Evolutionary conservation across 2,329 filamentous ascomycete genomes (phyloP), one percentile per base, ranked within the genome.

Genomic region (Fusarium sambucinum): DNA sequence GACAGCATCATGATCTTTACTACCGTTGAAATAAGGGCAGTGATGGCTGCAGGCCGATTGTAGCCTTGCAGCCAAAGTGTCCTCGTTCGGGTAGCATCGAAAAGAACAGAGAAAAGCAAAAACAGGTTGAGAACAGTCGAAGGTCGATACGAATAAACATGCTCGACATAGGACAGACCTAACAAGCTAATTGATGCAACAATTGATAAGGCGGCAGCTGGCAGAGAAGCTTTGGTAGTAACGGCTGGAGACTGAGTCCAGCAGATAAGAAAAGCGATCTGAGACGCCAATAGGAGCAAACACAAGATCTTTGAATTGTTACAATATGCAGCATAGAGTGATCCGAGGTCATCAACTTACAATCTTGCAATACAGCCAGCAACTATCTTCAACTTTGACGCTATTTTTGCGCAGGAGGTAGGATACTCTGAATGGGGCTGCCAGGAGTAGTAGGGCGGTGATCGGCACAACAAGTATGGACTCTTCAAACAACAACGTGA

Each of bases 401-500:
- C 23, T 58, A 1, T 69, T 62, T 25, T 73, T 73, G 29, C 57
- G 68, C 41, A 73, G 0, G 0, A 73, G 64, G 52, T 70, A 73
- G 0, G 56, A 2, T 1, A 33, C 53, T 21, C 71, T 66, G 38
- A 41, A 69, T 1, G 77, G 77, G 1, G 63, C 74, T 6, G 62
- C 63, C 19, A 79, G 30, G 6, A 80, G 65, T 2, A 80, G 57
- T 12, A 76, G 3, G 3, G 42, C 66, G 3, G 74, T 71, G 3
- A 75, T 73, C 0, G 74, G 71, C 16, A 76, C 63, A 42, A 71
- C 59, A 21, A 80, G 74, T 16, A 80, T 72, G 7, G 69, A 73
- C 29, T 79, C 77, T 57, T 80, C 77, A 33, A 87, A 78, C 11
- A 83, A 79, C 21, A 87, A 73, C 1, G 81, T 83, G 35, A 86